Evolutionary conservation across 2,329 filamentous ascomycete genomes (phyloP).

Genomic region (Clonostachys rhizophaga): DNA sequence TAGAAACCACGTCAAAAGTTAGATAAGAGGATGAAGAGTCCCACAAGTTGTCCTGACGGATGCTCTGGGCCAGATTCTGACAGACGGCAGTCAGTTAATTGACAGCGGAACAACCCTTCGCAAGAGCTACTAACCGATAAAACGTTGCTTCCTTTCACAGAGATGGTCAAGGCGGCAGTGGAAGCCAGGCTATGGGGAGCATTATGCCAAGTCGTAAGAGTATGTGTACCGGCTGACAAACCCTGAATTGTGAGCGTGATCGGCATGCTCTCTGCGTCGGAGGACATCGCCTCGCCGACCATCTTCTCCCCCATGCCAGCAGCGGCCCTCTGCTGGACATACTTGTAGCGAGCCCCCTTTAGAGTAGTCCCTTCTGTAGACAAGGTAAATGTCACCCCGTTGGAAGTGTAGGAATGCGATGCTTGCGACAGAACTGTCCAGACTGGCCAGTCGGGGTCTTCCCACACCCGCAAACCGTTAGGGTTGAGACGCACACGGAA

Average conservation of each 20-base stretch:
- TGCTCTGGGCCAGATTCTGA: neutral
- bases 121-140: neutral
- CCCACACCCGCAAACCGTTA: neutral
- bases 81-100: too few relatives aligned
- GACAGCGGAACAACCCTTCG: too few relatives aligned
- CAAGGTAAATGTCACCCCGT: neutral
- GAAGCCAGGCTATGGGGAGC: neutral
- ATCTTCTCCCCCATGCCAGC: neutral
- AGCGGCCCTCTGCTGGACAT: neutral
- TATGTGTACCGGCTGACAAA: neutral
- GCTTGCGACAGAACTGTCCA: neutral
- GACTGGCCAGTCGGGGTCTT: neutral
- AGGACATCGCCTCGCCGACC: neutral
- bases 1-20: slow-evolving; percentile 10
- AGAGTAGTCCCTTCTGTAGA: neutral
- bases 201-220: neutral
- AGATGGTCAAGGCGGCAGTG: neutral
- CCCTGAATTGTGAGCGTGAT: neutral
- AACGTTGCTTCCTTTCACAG: neutral
- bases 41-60: slow-evolving; percentile 17
- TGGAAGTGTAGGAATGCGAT: neutral
- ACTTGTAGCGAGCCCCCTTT: neutral
- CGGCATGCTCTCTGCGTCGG: neutral
- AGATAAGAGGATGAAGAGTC: slow-evolving; percentile 17
- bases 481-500: neutral